Conservation (phyloP, 805 yeast species). For the Metschnikowia kofuensis region DNA sequence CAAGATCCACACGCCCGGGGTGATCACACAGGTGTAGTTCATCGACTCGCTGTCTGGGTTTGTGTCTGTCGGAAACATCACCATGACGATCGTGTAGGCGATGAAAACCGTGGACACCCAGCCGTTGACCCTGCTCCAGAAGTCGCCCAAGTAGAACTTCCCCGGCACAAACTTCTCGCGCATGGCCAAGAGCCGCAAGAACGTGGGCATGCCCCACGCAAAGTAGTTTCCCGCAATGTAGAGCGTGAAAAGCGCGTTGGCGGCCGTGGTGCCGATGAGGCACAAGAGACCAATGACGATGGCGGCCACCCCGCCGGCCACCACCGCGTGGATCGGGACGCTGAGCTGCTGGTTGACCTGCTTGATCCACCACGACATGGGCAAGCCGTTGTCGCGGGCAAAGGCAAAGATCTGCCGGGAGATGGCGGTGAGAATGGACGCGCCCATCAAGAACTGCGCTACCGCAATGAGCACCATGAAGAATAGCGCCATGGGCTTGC, state of each 20-base stretch:
- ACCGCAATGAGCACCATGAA: constrained; percentile 55
- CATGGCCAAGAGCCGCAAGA: constrained; percentile 45
- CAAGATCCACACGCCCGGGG: constrained; percentile 57
- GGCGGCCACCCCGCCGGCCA: constrained; percentile 43
- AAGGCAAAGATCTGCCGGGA: constrained; percentile 75
- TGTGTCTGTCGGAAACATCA: constrained; percentile 57
- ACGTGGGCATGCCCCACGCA: constrained; percentile 61
- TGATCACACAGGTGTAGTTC: constrained; percentile 70
- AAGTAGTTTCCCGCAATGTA: constrained; percentile 60
- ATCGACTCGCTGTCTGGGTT: constrained; percentile 44
- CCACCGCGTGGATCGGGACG: constrained; percentile 64
- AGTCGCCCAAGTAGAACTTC: constrained; percentile 58
- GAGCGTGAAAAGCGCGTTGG: constrained; percentile 62
- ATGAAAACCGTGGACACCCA: constrained; percentile 50
- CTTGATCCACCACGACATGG: constrained; percentile 48
- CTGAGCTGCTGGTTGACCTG: constrained; percentile 51
- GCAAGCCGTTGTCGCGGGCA: constrained; percentile 74
- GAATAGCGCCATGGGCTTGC: constrained; percentile 64
- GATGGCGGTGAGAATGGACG: constrained; percentile 57
- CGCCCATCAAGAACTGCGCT: constrained; percentile 68
- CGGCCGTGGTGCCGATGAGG: constrained; percentile 57
- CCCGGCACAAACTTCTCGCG: constrained; percentile 59
- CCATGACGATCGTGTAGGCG: constrained; percentile 49
- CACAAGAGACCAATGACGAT: constrained; percentile 54
- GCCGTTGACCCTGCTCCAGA: constrained; percentile 43